Evolutionary conservation across 106 monocot genomes (phyloP).

Genomic region (Dendrobium huoshanense): DNA sequence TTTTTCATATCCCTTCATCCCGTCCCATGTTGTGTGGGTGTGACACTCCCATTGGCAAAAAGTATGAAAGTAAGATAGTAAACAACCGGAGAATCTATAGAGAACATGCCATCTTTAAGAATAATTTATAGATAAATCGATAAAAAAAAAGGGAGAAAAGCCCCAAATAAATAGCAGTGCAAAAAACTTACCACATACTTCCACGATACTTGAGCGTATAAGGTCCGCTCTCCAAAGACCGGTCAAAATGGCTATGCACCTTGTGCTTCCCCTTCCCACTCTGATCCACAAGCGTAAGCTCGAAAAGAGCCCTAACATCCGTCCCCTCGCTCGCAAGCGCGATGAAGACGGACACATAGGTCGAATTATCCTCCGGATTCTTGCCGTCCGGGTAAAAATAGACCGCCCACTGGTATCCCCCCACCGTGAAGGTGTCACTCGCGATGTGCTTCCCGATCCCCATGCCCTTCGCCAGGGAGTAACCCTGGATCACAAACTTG

Average conservation of each 20-base stretch:
- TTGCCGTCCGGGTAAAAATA: slow-evolving; percentile 20
- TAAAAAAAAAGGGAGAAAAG: neutral
- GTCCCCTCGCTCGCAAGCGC: slow-evolving; percentile 25
- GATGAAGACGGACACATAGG: slow-evolving; percentile 21
- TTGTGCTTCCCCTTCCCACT: slow-evolving; percentile 26
- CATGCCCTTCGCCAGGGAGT: slow-evolving; percentile 26
- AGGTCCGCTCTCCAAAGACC: slow-evolving; percentile 19
- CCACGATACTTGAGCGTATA: slow-evolving; percentile 24
- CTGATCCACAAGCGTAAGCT: slow-evolving; percentile 27
- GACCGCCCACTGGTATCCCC: slow-evolving; percentile 19
- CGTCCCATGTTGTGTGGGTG: too few species aligned
- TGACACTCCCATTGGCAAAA: neutral
- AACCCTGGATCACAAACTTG: slow-evolving; percentile 28
- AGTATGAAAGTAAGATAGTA: neutral
- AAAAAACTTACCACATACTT: slow-evolving; percentile 22
- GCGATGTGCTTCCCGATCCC: slow-evolving; percentile 22
- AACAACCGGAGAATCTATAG: neutral
- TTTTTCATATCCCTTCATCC: too few species aligned
- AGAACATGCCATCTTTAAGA: neutral
- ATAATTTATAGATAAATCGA: neutral
- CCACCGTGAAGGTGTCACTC: slow-evolving; percentile 27
- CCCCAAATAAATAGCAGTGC: neutral
- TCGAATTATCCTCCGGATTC: slow-evolving; percentile 23
- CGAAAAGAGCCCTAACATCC: slow-evolving; percentile 22
- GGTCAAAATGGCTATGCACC: slow-evolving; percentile 26